Conservation (phyloP, 1,284 basidiomycete genomes). For the Boletus sp. region DNA sequence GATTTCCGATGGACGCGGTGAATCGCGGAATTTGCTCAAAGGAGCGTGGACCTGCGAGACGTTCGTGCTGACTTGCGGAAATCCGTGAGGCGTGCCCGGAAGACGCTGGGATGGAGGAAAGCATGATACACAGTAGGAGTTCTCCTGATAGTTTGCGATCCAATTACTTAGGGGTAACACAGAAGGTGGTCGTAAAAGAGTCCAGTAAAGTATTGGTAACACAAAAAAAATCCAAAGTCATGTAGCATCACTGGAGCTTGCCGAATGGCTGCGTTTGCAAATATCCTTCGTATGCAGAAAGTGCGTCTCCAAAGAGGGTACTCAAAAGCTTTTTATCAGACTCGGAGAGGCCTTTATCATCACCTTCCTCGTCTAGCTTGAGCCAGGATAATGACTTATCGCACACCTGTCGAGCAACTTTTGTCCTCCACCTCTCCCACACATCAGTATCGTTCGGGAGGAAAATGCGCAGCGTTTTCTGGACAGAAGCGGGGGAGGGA, state of each 20-base stretch:
- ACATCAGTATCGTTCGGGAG: constrained; percentile 31
- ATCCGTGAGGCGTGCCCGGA: constrained; percentile 1
- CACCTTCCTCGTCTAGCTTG: neutral
- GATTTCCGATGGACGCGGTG: constrained; percentile 4
- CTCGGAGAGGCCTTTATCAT: neutral
- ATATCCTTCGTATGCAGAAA: constrained; percentile 16
- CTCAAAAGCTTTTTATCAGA: constrained; percentile 7
- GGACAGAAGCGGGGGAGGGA: constrained; percentile 9
- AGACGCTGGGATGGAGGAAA: neutral
- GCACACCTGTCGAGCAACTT: constrained; percentile 20
- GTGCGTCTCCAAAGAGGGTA: constrained; percentile 20
- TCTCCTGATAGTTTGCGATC: no score
- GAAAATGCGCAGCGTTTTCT: constrained; percentile 18
- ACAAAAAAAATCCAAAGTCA: neutral
- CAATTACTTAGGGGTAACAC: no score
- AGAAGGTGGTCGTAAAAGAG: neutral
- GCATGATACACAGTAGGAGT: no score
- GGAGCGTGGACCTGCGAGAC: constrained; percentile 29
- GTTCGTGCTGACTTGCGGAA: constrained; percentile 27
- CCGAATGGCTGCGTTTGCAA: neutral
- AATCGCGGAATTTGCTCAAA: neutral
- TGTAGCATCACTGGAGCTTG: neutral
- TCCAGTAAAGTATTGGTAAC: neutral
- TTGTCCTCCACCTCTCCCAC: constrained; percentile 29
- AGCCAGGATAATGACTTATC: constrained; percentile 9